Evolutionary conservation across 768 basidiomycete species (phyloP), one percentile per base, ranked within the genome.

Genomic region (Glaciozyma martinii): DNA sequence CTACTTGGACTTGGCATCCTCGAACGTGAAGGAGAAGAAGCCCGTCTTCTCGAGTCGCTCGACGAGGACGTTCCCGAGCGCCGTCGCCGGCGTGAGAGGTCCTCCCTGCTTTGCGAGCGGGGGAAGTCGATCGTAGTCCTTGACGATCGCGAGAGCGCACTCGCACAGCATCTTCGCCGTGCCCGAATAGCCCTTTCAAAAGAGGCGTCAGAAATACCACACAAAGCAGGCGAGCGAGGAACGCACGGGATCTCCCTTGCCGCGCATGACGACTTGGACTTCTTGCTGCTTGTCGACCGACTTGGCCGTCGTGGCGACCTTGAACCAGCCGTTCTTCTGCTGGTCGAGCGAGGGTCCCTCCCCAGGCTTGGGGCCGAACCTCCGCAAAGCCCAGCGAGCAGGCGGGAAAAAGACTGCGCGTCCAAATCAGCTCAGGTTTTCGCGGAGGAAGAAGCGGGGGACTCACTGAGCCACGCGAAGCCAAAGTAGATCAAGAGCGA

Each of bases 51-150:
- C 80, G 66, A 95, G 75, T 25, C 92, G 80, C 68, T 82, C 81
- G 43, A 91, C 78, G 44, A 93, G 76, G 10, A 84, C 82, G 65
- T 88, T 84, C 21, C 91, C 92, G 62, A 94, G 81, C 2, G 88
- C 92, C 6, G 83, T 84, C 76, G 86, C 83, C 0, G 92, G 86
- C 3, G 93, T 97, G 56, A 95, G 78, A 3, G 92, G 77, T 1
- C 93, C 92, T 18, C 91, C 92, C 54, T 79, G 76, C 56, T 78
- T 79, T 5, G 82, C 85, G 10, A 85, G 74, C 1, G 79, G 68
- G 0, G 89, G 82, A 3, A 91, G 81, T 6, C 78, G 74, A 21
- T 77, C 79, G 23, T 81, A 78, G 33, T 79, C 72, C 18, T 83
- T 80, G 3, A 86, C 78, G 57, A 93, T 78, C 23, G 82, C 81